A percentile compares a stretch with the other conserved stretches of the same genome.
Conservation (phyloP, 1,284 basidiomycete species). For the Apiotrichum siamense region DNA sequence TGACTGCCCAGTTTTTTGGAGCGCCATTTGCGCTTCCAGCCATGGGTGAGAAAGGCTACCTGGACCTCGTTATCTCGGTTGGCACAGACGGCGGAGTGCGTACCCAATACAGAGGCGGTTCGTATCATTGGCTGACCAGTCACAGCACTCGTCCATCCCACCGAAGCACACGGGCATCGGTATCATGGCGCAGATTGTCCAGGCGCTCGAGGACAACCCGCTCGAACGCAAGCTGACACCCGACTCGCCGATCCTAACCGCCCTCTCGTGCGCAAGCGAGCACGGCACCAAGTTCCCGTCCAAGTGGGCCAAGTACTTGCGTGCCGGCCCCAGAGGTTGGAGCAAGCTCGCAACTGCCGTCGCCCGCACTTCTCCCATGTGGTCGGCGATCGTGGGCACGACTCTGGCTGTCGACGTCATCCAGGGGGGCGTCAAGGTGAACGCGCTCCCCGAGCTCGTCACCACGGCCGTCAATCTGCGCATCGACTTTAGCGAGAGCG, state of each 20-base stretch:
- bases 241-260: constrained; percentile 46
- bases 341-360: constrained; percentile 27
- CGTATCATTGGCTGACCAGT: not conserved
- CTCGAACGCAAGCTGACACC: constrained; percentile 40
- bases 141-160: constrained; percentile 49
- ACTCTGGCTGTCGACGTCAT: constrained; percentile 44
- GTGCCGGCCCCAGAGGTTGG: constrained; percentile 38
- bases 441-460: constrained; percentile 36
- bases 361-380: constrained; percentile 12
- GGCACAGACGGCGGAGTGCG: constrained; percentile 43
- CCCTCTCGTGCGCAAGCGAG: constrained; percentile 48
- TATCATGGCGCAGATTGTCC: constrained; percentile 45
- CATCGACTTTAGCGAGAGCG: constrained; percentile 42
- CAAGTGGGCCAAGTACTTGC: constrained; percentile 31
- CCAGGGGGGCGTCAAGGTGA: constrained; percentile 38
- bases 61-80: constrained; percentile 41
- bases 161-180: constrained; percentile 50
- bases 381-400: constrained; percentile 26
- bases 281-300: constrained; percentile 40
- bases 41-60: constrained; percentile 44
- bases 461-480: constrained; percentile 42
- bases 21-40: constrained; percentile 37
- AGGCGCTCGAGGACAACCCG: constrained; percentile 45
- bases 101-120: not conserved
- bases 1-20: constrained; percentile 33